A percentile compares a stretch with the other conserved stretches of the same genome.
Evolutionary conservation across 306 rosid genomes (phyloP).

Genomic region (Arachis hypogaea): DNA sequence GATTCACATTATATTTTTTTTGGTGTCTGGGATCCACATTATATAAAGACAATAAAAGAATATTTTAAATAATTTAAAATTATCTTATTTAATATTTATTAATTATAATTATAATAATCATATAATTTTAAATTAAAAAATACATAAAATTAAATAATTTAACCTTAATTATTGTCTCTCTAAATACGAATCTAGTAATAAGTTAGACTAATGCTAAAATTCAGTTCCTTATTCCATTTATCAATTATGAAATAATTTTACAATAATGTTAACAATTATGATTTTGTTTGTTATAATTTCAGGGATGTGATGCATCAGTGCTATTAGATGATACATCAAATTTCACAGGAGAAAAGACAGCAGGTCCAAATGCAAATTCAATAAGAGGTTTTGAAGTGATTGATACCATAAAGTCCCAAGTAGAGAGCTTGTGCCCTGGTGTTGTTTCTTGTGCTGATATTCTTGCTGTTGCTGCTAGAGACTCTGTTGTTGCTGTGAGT

Average conservation of each 20-base stretch:
- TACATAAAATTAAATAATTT: too few relatives aligned
- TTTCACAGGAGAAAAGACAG: slow-evolving; percentile 69
- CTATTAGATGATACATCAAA: slow-evolving; percentile 61
- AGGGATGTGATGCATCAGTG: slow-evolving; percentile 82
- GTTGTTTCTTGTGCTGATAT: slow-evolving; percentile 74
- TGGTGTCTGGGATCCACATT: too few relatives aligned
- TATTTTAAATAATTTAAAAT: too few relatives aligned
- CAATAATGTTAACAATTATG: not conserved
- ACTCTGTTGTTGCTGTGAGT: slow-evolving; percentile 61
- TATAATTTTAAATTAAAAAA: too few relatives aligned
- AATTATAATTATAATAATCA: too few relatives aligned
- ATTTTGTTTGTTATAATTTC: not conserved
- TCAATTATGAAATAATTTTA: not conserved
- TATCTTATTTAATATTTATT: too few relatives aligned
- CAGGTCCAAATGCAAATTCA: slow-evolving; percentile 54
- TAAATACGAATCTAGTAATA: too few relatives aligned
- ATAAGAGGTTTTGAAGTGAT: slow-evolving; percentile 61
- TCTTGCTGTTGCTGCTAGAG: slow-evolving; percentile 63
- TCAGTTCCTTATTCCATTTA: not conserved
- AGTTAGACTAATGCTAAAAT: not conserved
- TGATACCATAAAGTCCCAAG: slow-evolving; percentile 54
- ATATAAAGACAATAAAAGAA: too few relatives aligned
- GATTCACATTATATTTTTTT: too few relatives aligned
- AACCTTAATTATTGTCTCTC: too few relatives aligned
- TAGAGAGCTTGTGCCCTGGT: slow-evolving; percentile 53